phyloP scores from a whole-genome alignment of 2,329 filamentous ascomycete genomes.

The Penicillium janthinellum region DNA sequence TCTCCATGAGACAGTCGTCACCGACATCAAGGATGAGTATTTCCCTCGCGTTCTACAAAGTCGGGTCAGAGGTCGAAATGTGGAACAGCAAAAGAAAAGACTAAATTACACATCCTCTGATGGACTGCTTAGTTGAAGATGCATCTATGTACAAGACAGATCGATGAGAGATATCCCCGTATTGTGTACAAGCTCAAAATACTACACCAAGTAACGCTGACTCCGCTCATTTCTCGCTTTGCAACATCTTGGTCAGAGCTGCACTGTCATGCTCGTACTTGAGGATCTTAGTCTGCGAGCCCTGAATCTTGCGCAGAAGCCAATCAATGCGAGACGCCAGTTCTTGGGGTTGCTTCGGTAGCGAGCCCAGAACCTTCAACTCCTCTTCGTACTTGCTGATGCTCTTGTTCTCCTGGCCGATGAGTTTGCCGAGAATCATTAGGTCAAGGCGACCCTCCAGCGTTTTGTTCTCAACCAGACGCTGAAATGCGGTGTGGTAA shows the following conservation, averaged over 20 bases:
- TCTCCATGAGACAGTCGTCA: neutral
- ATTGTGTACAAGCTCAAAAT: neutral
- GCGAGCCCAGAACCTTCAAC: slow-evolving; percentile 66
- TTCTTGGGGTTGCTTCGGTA: slow-evolving; percentile 72
- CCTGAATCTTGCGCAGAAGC: slow-evolving; percentile 70
- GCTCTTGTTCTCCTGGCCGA: slow-evolving; percentile 69
- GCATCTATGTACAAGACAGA: neutral
- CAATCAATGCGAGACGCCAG: slow-evolving; percentile 68
- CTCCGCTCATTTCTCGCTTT: slow-evolving; percentile 49
- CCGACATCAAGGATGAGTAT: no score
- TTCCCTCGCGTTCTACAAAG: no score
- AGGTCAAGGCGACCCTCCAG: slow-evolving; percentile 74
- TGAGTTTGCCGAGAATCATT: slow-evolving; percentile 67
- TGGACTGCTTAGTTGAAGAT: neutral
- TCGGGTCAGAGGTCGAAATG: no score
- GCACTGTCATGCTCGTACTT: slow-evolving; percentile 72
- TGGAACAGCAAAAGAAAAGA: no score
- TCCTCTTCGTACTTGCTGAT: slow-evolving; percentile 82
- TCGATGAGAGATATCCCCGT: neutral
- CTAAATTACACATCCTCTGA: neutral
- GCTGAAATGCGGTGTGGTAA: slow-evolving; percentile 78
- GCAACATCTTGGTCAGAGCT: slow-evolving; percentile 70
- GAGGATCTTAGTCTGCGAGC: slow-evolving; percentile 74
- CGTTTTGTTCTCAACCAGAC: slow-evolving; percentile 70
- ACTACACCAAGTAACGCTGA: neutral